Evolutionary conservation across 2,329 filamentous ascomycete species (phyloP), one percentile per base, ranked within the genome.

Genomic region (Penicillium sp.): DNA sequence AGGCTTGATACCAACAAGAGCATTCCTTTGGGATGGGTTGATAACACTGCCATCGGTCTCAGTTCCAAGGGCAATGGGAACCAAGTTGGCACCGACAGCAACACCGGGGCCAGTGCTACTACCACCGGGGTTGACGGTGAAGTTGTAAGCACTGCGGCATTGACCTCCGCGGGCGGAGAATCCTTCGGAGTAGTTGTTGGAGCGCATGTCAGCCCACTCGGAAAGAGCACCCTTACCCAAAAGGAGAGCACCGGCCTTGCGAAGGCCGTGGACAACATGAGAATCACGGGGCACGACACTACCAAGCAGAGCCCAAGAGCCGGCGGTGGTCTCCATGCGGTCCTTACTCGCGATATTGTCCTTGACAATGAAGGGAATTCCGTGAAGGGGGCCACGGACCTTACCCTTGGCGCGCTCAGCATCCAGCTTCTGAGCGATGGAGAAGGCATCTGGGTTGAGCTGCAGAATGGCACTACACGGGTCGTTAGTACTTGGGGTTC

Each of bases 31-130:
- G 1, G 89, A 87, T 0, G 89, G 89, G 67, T 84, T 86, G 65
- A 91, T 90, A 14, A 92, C 79, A 72, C 82, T 86, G 4, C 83
- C 88, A 66, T 91, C 88, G 0, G 88, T 91, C 73, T 92, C 89
- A 0, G 88, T 91, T 1, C 89, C 90, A 0, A 92, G 69, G 0
- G 86, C 78, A 66, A 90, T 87, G 0, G 84, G 75, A 22, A 85
- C 77, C 2, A 83, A 72, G 61, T 90, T 90, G 4, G 83, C 82
- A 3, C 81, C 81, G 0, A 91, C 86, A 5, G 83, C 86, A 6
- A 82, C 81, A 4, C 81, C 89, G 49, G 83, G 85, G 0, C 89
- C 89, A 1, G 85, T 86, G 54, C 84, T 88, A 61, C 83, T 87
- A 7, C 88, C 88, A 1, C 87, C 87, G 0, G 89, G 87, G 63